These are phyloP conservation scores for Pseudocercospora musae DNA, from an alignment of 2,329 filamentous ascomycete genomes.

Conservation along the genomic window DNA sequence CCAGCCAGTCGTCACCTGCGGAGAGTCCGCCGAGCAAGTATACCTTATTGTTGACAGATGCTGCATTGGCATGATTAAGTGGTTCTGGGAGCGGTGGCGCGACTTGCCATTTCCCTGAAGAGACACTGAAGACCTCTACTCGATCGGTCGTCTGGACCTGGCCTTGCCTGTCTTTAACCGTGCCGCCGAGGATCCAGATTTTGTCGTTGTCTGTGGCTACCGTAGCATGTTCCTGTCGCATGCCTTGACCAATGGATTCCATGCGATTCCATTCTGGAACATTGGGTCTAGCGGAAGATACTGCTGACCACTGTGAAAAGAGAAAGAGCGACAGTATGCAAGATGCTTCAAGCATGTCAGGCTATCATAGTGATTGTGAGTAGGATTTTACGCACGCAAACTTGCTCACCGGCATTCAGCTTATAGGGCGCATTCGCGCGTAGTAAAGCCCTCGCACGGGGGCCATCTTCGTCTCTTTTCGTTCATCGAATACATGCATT, in stretches of 20 bases:
- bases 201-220: slow-evolving; percentile 4
- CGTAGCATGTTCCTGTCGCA: slow-evolving; percentile 8
- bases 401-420: background rate
- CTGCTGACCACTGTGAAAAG: background rate
- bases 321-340: background rate
- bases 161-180: background rate
- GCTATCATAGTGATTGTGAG: background rate
- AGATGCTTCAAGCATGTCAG: background rate
- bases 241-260: slow-evolving; percentile 1
- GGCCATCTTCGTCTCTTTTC: too few relatives aligned
- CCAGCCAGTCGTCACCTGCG: slow-evolving; percentile 1
- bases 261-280: background rate
- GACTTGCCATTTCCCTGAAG: slow-evolving; percentile 2
- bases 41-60: background rate
- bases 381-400: background rate
- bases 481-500: too few relatives aligned
- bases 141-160: background rate
- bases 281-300: background rate
- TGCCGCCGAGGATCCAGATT: slow-evolving; percentile 9
- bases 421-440: too few relatives aligned
- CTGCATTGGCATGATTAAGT: slow-evolving; percentile 9
- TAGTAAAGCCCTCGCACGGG: too few relatives aligned
- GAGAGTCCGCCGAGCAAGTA: slow-evolving; percentile 8
- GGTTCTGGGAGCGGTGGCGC: slow-evolving; percentile 2
- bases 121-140: slow-evolving; percentile 9